Evolutionary conservation across 2,329 filamentous ascomycete species (phyloP).

Genomic region (Alternaria arborescens): DNA sequence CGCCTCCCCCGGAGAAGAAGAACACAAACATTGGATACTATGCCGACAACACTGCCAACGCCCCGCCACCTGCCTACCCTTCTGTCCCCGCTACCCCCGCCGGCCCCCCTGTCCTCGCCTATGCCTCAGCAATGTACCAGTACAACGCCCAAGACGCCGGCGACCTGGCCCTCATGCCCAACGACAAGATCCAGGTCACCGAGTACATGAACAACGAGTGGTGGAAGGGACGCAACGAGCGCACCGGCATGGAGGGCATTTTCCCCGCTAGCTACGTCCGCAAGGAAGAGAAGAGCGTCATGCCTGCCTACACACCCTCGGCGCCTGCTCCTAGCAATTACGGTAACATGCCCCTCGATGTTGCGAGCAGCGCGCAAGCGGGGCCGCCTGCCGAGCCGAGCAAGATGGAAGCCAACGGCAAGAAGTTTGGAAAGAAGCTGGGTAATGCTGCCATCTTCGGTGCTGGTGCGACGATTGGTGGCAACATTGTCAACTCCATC

Average conservation of each 20-base stretch:
- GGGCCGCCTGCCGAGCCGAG: conserved; percentile 57
- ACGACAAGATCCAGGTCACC: conserved; percentile 80
- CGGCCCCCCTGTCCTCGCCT: conserved; percentile 66
- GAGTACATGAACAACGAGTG: conserved; percentile 98
- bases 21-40: conserved; percentile 55
- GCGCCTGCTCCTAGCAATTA: conserved; percentile 66
- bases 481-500: conserved; percentile 73
- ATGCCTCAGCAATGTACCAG: conserved; percentile 82
- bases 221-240: conserved; percentile 90
- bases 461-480: conserved; percentile 88
- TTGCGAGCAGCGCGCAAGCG: conserved; percentile 65
- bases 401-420: conserved; percentile 79
- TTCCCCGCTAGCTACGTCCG: conserved; percentile 92
- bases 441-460: conserved; percentile 89
- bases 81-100: conserved; percentile 60
- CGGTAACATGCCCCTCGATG: conserved; percentile 76
- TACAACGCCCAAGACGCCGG: conserved; percentile 83
- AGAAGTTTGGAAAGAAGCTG: conserved; percentile 97
- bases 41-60: conserved; percentile 48
- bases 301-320: conserved; percentile 46
- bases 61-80: conserved; percentile 57
- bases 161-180: conserved; percentile 80
- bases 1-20: conserved; percentile 46
- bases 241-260: conserved; percentile 86
- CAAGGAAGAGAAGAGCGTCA: conserved; percentile 68